phyloP scores from a whole-genome alignment of 345 rosid genomes.

The Ailanthus altissimus region DNA sequence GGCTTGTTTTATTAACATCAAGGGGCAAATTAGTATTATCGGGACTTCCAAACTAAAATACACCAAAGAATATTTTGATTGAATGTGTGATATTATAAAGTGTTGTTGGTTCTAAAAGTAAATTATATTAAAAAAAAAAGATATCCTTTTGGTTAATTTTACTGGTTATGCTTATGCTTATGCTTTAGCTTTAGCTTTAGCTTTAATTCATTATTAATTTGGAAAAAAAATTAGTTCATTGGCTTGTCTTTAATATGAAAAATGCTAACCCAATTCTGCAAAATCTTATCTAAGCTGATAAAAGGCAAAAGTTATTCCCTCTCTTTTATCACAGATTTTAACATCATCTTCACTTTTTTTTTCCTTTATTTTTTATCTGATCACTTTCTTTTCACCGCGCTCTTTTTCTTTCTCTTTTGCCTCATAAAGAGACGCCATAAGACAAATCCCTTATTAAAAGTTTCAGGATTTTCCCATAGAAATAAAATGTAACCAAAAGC shows the following conservation, averaged over 20 bases:
- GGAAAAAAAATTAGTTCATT: conserved; percentile 7
- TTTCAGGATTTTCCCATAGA: conserved; percentile 24
- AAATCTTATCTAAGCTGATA: conserved; percentile 30
- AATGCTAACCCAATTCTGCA: conserved; percentile 20
- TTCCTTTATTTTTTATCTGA: conserved; percentile 12
- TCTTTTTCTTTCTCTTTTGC: conserved; percentile 29
- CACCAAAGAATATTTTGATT: too few relatives aligned
- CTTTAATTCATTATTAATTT: background rate
- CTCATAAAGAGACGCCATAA: conserved; percentile 21
- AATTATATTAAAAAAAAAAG: too few relatives aligned
- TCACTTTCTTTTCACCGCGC: conserved; percentile 26
- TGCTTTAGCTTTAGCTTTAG: too few relatives aligned
- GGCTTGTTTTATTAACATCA: too few relatives aligned
- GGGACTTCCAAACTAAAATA: too few relatives aligned
- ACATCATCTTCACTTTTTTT: conserved; percentile 2
- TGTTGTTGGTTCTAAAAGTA: too few relatives aligned
- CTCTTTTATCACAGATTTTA: conserved; percentile 29
- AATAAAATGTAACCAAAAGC: conserved; percentile 6
- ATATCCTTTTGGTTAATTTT: too few relatives aligned
- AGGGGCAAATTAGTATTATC: too few relatives aligned
- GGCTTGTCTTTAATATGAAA: conserved; percentile 17
- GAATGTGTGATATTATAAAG: too few relatives aligned
- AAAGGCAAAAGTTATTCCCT: conserved; percentile 39
- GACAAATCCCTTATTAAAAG: conserved; percentile 24
- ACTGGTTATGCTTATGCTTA: too few relatives aligned